These are phyloP conservation scores for Scytalidium lignicola DNA, from an alignment of 2,329 filamentous ascomycete genomes.

Conservation along the genomic window DNA sequence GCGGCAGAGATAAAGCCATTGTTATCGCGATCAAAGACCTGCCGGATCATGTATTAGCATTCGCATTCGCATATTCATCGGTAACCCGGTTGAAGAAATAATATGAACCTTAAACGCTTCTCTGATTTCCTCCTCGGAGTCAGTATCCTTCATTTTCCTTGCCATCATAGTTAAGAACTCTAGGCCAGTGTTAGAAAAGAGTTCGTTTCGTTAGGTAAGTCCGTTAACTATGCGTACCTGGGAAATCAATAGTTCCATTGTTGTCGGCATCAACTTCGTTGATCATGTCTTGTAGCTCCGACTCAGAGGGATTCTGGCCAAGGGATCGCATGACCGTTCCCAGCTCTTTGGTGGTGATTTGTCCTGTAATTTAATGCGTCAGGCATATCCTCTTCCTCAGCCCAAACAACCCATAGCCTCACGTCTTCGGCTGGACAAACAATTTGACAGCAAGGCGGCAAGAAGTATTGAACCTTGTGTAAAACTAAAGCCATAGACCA, in stretches of 20 bases:
- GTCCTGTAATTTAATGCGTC: constrained; percentile 48
- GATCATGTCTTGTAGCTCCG: constrained; percentile 89
- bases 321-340: constrained; percentile 88
- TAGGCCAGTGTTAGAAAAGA: constrained; percentile 33
- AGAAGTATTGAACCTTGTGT: neutral
- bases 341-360: constrained; percentile 88
- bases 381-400: neutral
- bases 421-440: neutral
- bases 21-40: constrained; percentile 84
- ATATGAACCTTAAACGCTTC: constrained; percentile 74
- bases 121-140: constrained; percentile 85
- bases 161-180: constrained; percentile 94
- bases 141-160: constrained; percentile 90
- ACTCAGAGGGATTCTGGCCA: constrained; percentile 85
- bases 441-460: neutral
- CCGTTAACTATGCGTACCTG: constrained; percentile 55
- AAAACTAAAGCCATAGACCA: neutral
- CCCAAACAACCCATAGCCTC: neutral
- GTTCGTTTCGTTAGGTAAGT: neutral
- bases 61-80: neutral
- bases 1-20: constrained; percentile 89
- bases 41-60: constrained; percentile 12
- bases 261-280: constrained; percentile 91
- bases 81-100: neutral
- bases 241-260: constrained; percentile 89